Base-by-base conservation (phyloP, 2,329 filamentous ascomycete species). In the Fusarium siculi region DNA sequence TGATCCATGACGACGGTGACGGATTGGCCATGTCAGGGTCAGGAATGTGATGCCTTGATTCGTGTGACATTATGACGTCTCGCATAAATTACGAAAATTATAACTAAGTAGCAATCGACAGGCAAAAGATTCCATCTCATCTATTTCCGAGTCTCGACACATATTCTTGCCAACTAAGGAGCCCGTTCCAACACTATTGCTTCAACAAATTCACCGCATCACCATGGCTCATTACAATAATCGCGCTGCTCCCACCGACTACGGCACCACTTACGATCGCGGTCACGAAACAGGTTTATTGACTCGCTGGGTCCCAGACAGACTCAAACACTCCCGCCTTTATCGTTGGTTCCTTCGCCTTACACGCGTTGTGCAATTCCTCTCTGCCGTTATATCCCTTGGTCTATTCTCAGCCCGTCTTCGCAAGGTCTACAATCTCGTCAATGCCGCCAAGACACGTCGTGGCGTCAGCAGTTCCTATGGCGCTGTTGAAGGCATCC, bases 311-410 rank as follows among this genome's bases (percentile, higher is more conserved):
- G 70, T 74, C 2, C 72, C 72, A 2, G 39, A 61, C 1, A 65
- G 36, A 16, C 49, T 74, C 9, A 68, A 54, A 9, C 67, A 74
- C 12, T 74, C 70, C 8, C 32, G 47, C 4, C 50, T 74, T 36
- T 74, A 74, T 34, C 70, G 66, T n/a, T 73, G 70, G 71, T 53
- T 70, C 19, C 70, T 74, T 12, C 71, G 71, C 9, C 57, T 74
- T 1, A 71, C 66, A 9, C 71, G 60, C 7, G 23, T 74, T 18
- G 14, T 53, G 1, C 71, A 74, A 58, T 74, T 74, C 44, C 54
- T 74, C 9, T 74, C 71, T 0, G 63, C 71, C 7, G 5, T 47
- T 18, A 66, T 74, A 5, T 74, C 71, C 2, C 70, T 74, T 7
- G 70, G 63, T 6, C 62, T 74, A 21, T 74, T 74, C 28, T 73